Conservation (phyloP, 2,329 filamentous ascomycete genomes). For the Tolypocladium ovalisporum region DNA sequence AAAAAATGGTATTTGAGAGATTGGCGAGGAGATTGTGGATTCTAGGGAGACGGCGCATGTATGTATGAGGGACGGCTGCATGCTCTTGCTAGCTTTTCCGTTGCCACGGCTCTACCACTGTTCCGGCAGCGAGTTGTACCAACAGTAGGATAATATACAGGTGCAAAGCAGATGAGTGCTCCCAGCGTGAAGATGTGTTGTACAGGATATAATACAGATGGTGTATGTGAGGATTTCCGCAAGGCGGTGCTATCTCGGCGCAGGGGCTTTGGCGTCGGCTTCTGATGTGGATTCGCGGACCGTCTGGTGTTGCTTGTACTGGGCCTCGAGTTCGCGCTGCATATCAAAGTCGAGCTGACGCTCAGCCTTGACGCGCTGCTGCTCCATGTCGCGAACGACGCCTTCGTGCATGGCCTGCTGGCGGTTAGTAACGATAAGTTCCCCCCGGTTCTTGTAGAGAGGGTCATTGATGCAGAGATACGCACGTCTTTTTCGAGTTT, state of each 20-base stretch:
- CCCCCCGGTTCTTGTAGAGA: neutral
- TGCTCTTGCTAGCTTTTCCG: neutral
- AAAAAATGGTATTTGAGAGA: neutral
- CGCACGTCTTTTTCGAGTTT: slow-evolving; percentile 70
- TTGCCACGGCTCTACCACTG: neutral
- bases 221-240: neutral
- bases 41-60: slow-evolving; percentile 8
- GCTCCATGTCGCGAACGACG: slow-evolving; percentile 88
- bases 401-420: slow-evolving; percentile 85
- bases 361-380: slow-evolving; percentile 81
- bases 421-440: neutral
- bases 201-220: slow-evolving; percentile 1
- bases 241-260: slow-evolving; percentile 11
- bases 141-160: slow-evolving; percentile 9
- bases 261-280: slow-evolving; percentile 5
- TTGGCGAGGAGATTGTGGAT: neutral
- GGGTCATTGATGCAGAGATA: slow-evolving; percentile 5
- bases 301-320: slow-evolving; percentile 81
- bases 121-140: slow-evolving; percentile 7
- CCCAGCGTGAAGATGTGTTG: neutral
- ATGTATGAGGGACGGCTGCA: slow-evolving; percentile 5
- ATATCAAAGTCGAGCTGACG: slow-evolving; percentile 91
- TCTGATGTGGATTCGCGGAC: slow-evolving; percentile 40
- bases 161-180: neutral
- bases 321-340: slow-evolving; percentile 72